phyloP scores from a whole-genome alignment of 2,329 filamentous ascomycete species.

The Verticillium zaregamsianum region DNA sequence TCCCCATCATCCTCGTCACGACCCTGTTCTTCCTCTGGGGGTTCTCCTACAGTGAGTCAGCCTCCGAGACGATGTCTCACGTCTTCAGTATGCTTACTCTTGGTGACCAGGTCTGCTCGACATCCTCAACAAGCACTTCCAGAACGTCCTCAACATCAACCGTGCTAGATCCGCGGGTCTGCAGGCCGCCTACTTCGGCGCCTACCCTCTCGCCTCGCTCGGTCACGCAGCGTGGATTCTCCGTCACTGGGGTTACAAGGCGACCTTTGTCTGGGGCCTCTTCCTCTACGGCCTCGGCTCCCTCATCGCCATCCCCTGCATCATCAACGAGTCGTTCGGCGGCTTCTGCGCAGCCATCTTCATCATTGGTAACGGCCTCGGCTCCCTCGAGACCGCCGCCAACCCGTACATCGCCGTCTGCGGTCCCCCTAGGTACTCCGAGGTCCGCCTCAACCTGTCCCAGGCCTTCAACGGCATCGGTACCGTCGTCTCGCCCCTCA shows the following conservation, averaged over 20 bases:
- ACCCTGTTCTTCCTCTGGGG: constrained; percentile 43
- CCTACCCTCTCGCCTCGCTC: constrained; percentile 67
- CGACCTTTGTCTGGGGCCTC: constrained; percentile 60
- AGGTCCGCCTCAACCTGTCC: constrained; percentile 70
- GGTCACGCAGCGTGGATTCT: constrained; percentile 60
- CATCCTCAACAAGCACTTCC: constrained; percentile 46
- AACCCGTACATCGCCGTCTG: constrained; percentile 67
- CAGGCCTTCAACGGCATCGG: constrained; percentile 76
- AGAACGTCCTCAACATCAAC: constrained; percentile 36
- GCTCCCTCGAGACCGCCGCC: constrained; percentile 71
- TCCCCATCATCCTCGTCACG: constrained; percentile 60
- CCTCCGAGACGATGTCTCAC: background rate
- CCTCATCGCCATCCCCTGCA: constrained; percentile 48
- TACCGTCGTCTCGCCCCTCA: constrained; percentile 66
- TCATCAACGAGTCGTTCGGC: constrained; percentile 61
- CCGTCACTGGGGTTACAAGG: constrained; percentile 60
- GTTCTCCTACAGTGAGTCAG: constrained; percentile 34
- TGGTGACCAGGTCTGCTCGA: constrained; percentile 47
- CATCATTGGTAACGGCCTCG: constrained; percentile 68
- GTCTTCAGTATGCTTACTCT: background rate
- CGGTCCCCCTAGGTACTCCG: constrained; percentile 64
- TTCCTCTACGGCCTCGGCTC: constrained; percentile 60
- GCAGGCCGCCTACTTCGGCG: constrained; percentile 50
- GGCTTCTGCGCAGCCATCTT: constrained; percentile 71
- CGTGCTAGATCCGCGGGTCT: constrained; percentile 40